A percentile compares a stretch with the other conserved stretches of the same genome.
Evolutionary conservation across 305 asterid genomes (phyloP).

Genomic region (Ilex paraguariensis): DNA sequence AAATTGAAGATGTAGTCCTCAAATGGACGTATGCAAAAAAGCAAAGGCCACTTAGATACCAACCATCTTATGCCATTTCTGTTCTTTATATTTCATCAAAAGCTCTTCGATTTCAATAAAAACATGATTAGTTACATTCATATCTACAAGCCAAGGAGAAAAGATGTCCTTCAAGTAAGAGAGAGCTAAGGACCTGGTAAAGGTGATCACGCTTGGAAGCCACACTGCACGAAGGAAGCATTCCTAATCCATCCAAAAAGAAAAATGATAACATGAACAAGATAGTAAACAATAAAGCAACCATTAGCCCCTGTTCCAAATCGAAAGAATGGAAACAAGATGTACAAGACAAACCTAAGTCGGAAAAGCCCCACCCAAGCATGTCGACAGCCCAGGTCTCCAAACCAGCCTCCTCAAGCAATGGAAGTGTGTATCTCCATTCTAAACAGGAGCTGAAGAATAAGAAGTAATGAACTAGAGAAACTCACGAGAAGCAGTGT

Average conservation of each 20-base stretch:
- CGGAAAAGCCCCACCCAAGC: constrained; percentile 97
- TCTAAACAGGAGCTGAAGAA: constrained; percentile 89
- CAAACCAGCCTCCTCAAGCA: constrained; percentile 80
- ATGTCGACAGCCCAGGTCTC: constrained; percentile 90
- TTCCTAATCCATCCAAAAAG: constrained; percentile 34
- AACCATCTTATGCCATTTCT: no score
- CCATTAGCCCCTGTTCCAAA: background rate
- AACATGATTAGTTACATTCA: no score
- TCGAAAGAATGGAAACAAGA: constrained; percentile 2
- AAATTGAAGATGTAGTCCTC: no score
- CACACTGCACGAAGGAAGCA: constrained; percentile 63
- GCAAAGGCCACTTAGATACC: no score
- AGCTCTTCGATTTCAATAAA: no score
- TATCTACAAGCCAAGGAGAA: constrained; percentile 3
- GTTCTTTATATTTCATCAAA: no score
- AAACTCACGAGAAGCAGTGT: constrained; percentile 15
- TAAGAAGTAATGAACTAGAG: constrained; percentile 46
- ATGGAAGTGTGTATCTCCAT: constrained; percentile 81
- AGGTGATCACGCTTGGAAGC: constrained; percentile 86
- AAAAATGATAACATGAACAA: constrained; percentile 14
- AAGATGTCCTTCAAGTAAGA: no score
- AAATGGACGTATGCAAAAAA: no score
- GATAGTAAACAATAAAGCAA: constrained; percentile 2
- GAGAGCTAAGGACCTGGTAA: constrained; percentile 48
- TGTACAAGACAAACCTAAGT: constrained; percentile 46